Percentiles rank a stretch among this genome's conserved stretches.
These are phyloP conservation scores for Misopates orontium DNA, from an alignment of 257 asterid genomes.

Conservation along the genomic window DNA sequence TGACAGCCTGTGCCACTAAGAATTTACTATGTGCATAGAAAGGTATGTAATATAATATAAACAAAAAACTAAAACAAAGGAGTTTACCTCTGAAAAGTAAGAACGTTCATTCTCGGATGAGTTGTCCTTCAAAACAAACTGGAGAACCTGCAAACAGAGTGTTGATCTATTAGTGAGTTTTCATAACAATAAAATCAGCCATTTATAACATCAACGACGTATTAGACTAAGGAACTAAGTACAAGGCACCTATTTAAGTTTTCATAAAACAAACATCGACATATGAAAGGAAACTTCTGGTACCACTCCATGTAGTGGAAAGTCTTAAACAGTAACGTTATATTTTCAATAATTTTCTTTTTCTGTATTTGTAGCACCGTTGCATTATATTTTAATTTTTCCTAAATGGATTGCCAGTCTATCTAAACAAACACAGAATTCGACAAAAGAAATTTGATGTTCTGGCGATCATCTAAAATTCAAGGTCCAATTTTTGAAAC, in stretches of 20 bases:
- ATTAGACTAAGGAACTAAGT: background rate
- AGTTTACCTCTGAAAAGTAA: constrained; percentile 64
- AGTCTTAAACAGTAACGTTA: no score
- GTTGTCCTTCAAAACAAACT: constrained; percentile 58
- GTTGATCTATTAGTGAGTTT: constrained; percentile 1
- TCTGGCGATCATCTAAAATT: background rate
- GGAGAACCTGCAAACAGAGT: constrained; percentile 63
- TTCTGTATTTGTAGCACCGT: no score
- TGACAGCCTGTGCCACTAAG: constrained; percentile 53
- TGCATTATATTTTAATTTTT: no score
- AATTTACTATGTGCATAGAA: background rate
- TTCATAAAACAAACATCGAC: no score
- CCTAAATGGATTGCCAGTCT: background rate
- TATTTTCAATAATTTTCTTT: no score
- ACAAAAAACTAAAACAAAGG: background rate
- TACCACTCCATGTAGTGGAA: no score
- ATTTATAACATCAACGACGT: background rate
- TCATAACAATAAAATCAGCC: no score
- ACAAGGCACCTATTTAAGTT: background rate
- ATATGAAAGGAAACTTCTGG: no score
- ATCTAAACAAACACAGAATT: background rate
- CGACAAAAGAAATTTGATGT: background rate
- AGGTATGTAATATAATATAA: background rate
- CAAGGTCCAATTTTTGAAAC: background rate
- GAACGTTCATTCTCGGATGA: constrained; percentile 49